Evolutionary conservation across 2,329 filamentous ascomycete genomes (phyloP).

Genomic region (Trichoderma citrinoviride): DNA sequence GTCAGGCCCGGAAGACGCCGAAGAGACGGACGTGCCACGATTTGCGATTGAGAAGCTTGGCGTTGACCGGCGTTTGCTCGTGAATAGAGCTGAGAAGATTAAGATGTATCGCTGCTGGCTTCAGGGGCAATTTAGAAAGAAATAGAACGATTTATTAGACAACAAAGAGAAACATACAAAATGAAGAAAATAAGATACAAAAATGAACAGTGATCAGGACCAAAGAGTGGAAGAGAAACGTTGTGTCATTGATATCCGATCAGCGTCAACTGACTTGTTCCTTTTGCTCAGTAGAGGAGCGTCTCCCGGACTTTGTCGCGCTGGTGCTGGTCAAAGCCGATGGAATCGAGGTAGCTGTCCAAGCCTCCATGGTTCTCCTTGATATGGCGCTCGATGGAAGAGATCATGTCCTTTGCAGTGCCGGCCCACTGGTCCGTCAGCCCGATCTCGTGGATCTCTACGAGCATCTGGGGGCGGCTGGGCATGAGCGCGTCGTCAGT

Average conservation of each 20-base stretch:
- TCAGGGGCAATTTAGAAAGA: constrained; percentile 77
- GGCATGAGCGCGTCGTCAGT: constrained; percentile 58
- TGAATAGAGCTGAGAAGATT: constrained; percentile 83
- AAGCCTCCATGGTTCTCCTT: constrained; percentile 63
- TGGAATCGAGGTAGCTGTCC: constrained; percentile 59
- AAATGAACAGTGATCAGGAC: too few relatives aligned
- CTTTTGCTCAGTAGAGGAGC: constrained; percentile 40
- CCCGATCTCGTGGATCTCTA: constrained; percentile 68
- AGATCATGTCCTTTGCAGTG: constrained; percentile 64
- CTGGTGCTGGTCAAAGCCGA: constrained; percentile 54
- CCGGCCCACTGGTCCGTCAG: constrained; percentile 70
- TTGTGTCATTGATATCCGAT: too few relatives aligned
- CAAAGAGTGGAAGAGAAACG: too few relatives aligned
- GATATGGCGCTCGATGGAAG: constrained; percentile 56
- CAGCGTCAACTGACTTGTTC: not conserved
- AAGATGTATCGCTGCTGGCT: constrained; percentile 99
- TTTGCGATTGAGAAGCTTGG: constrained; percentile 79
- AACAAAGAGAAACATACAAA: too few relatives aligned
- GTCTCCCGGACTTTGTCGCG: constrained; percentile 42
- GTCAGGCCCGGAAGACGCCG: constrained; percentile 46
- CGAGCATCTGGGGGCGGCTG: constrained; percentile 61
- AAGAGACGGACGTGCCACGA: constrained; percentile 30
- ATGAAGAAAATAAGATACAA: too few relatives aligned
- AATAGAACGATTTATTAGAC: constrained; percentile 37
- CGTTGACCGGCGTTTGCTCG: constrained; percentile 81